Base-by-base conservation (phyloP, 495 filamentous ascomycete genomes). In the Hypoxylon crocopeplum region DNA sequence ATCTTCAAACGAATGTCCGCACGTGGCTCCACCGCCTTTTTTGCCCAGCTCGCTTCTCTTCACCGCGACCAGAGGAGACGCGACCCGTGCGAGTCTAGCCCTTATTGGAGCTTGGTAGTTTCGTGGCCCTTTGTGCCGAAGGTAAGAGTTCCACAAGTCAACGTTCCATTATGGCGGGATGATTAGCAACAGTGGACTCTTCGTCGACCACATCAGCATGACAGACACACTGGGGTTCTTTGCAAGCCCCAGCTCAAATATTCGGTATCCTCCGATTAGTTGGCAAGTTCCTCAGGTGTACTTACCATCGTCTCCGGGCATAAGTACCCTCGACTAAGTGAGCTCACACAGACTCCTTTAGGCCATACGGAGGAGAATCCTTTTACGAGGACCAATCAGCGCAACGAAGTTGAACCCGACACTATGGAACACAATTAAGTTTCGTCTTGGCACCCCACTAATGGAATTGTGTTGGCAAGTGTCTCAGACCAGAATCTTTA, bases 351-450 rank as follows among this genome's bases (percentile, higher is more conserved):
- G 22, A 10, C 33, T 36, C 30, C 27, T 41, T 51, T 36, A 55
- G 54, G 32, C 34, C 34, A 44, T 33, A 53, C 49, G 44, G 49
- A 42, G 55, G 24, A 42, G 39, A 38, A 21, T 56, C 50, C 49
- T 49, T 29, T 36, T 13, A 40, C 38, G 16, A 32, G 32, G 42
- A 30, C 61, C 61, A 64, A 64, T 64, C 49, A 64, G 15, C 27
- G 22, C 15, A 51, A 22, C 38, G n/a, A 38, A 38, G 32, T 41
- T 32, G 55, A 48, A 56, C 61, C 61, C 61, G 61, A 64, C 55
- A 59, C 22, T 46, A 46, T 27, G 61, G 61, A 56, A 64, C 61
- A 48, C 45, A 55, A 64, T 64, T 56, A 64, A 56, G 55, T 48
- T 21, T 10, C 1, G n/a, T 55, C 61, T 64, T 64, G 55, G 61